These are phyloP conservation scores for Silybum marianum DNA, from an alignment of 129 eudicot species.

Conservation along the genomic window DNA sequence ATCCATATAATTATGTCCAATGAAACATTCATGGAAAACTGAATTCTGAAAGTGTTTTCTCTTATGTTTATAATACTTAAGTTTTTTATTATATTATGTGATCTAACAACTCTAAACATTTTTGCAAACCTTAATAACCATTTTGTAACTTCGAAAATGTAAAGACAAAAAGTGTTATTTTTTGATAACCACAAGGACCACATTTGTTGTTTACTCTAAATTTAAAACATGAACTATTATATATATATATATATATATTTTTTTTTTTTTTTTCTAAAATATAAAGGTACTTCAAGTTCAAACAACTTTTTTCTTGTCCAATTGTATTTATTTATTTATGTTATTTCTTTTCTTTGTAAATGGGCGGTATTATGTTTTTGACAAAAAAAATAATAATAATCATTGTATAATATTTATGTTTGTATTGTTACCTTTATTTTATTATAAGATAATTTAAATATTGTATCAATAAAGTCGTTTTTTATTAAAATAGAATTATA, in stretches of 20 bases:
- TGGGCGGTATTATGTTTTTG: background rate
- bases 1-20: no score
- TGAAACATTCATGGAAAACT: background rate
- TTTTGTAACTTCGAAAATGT: no score
- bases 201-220: no score
- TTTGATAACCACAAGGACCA: no score
- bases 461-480: background rate
- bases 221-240: no score
- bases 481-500: background rate
- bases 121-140: no score
- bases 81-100: no score
- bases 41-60: background rate
- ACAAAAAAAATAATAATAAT: background rate
- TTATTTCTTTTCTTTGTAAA: background rate
- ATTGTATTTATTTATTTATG: background rate
- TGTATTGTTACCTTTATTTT: no score
- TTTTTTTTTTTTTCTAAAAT: background rate
- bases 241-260: no score
- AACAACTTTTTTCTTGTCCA: background rate
- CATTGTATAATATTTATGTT: background rate
- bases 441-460: background rate
- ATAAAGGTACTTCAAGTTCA: background rate
- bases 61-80: background rate
- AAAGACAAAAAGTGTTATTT: no score
- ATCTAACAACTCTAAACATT: no score